Evolutionary conservation across 2,329 filamentous ascomycete species (phyloP), one percentile per base, ranked within the genome.

Genomic region (Fusarium miscanthi): DNA sequence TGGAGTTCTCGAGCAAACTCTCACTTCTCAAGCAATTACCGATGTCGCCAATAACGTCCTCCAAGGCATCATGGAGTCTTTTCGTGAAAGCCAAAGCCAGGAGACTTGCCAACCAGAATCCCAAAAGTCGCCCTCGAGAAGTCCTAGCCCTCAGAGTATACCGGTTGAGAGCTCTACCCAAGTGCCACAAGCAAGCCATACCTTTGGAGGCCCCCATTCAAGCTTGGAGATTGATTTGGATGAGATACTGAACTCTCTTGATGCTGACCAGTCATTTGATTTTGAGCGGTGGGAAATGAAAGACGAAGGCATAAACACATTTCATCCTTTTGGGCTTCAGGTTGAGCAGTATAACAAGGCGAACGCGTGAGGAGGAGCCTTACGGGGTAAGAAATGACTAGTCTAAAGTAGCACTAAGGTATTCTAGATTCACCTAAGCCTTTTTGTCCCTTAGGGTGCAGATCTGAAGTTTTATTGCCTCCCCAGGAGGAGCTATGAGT

Each of bases 131-230:
- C 33, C 51, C 16, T n/a, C 41, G 6, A 46, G 33, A 31, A 59
- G 35, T 8, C 59, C 41, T 0, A 12, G 13, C 23, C 41, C 52
- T 21, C 17, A 19, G 2, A 6, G 2, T 4, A 11, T n/a, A 2
- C 41, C 19, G 0, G n/a, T 3, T 27, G 41, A 21, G 1, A 21
- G 11, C 35, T 27, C n/a, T 33, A 2, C 3, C 1, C 31, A 3
- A 16, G 40, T 14, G 2, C 27, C 11, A 16, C 51, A 21, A 35
- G 6, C 11, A 21, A 12, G 3, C 5, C 13, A 57, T 10, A 4
- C 3, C 19, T 27, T 16, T 35, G 37, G 23, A 14, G 5, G 6
- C 5, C 3, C 11, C 3, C n/a, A 27, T 42, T 4, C 59, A 7
- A 25, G 23, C 16, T 16, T 61, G 12, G 40, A 45, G 1, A 5